Evolutionary conservation across 139 green algal species (phyloP), one percentile per base, ranked within the genome.

Genomic region (Micromonas pusilla): DNA sequence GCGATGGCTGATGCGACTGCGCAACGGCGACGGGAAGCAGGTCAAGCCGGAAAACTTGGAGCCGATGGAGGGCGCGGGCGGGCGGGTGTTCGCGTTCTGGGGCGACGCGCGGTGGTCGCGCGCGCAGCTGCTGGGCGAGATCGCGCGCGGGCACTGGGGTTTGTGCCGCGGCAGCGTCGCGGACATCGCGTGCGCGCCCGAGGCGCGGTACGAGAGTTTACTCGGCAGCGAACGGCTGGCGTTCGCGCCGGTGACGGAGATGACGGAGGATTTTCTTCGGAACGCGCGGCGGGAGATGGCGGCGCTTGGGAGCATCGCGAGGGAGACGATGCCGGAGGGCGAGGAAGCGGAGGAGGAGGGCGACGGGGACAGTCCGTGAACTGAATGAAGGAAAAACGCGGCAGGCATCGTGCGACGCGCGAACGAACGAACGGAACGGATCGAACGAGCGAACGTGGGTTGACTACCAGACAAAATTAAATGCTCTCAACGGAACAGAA

Each of bases 81-180:
- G 34, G 20, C n/a, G 45, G 3, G 66, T 82, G 38, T 33, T 77
- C 23, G 66, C 26, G 52, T 82, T 82, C 26, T 82, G 66, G 66
- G 77, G 77, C n/a, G 39, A 77, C 45, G 77, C 77, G 67, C 66
- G 57, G 52, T 82, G 77, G 77, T 77, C 77, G 57, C 38, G 77
- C 2, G n/a, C 77, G 25, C 77, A 82, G 37, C 53, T 82, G 66
- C 66, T 82, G n/a, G 77, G 77, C 4, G 77, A 82, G 28, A 82
- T 82, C 23, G 77, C 77, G 1, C 52, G 77, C 16, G 77, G 77
- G 9, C 66, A 75, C 30, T 82, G 77, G 77, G 77, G 77, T 19
- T 66, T 82, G 1, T 77, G 52, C 52, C 37, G 53, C 6, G 66
- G 38, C 9, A 26, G 31, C 33, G 53, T 77, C 21, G 31, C 5